phyloP scores from a whole-genome alignment of 768 basidiomycete species.

The Suillus occidentalis region DNA sequence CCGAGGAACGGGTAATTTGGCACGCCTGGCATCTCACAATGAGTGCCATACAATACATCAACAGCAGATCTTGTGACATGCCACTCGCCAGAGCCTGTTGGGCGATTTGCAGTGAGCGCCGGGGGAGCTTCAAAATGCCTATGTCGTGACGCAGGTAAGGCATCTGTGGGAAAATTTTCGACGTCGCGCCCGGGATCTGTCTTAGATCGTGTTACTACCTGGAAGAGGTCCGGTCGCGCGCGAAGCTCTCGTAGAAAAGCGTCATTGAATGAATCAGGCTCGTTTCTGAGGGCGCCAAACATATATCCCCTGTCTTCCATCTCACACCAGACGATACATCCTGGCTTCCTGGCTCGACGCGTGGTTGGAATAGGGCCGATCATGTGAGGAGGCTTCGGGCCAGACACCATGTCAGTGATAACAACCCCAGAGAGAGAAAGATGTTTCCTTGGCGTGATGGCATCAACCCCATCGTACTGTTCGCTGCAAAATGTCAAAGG shows the following conservation, averaged over 20 bases:
- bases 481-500: slow-evolving; percentile 20
- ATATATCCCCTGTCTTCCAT: slow-evolving; percentile 24
- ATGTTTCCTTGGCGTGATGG: slow-evolving; percentile 15
- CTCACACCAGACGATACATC: slow-evolving; percentile 26
- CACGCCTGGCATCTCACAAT: not conserved
- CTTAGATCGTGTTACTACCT: slow-evolving; percentile 31
- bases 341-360: slow-evolving; percentile 13
- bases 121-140: slow-evolving; percentile 26
- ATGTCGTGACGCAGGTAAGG: slow-evolving; percentile 12
- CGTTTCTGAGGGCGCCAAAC: slow-evolving; percentile 33
- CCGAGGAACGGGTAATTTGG: not conserved
- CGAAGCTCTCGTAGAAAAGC: slow-evolving; percentile 31
- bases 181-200: slow-evolving; percentile 24
- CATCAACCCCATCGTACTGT: not conserved
- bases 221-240: slow-evolving; percentile 32
- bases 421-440: slow-evolving; percentile 23
- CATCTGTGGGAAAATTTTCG: slow-evolving; percentile 19
- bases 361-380: slow-evolving; percentile 8
- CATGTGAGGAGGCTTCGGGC: not conserved
- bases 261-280: slow-evolving; percentile 24
- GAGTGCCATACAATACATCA: slow-evolving; percentile 24
- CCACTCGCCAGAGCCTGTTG: slow-evolving; percentile 15
- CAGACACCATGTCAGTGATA: slow-evolving; percentile 21
- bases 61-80: slow-evolving; percentile 11
- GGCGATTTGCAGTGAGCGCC: not conserved